Conservation (phyloP, 257 asterid species). For the Gentiana macrophylla region DNA sequence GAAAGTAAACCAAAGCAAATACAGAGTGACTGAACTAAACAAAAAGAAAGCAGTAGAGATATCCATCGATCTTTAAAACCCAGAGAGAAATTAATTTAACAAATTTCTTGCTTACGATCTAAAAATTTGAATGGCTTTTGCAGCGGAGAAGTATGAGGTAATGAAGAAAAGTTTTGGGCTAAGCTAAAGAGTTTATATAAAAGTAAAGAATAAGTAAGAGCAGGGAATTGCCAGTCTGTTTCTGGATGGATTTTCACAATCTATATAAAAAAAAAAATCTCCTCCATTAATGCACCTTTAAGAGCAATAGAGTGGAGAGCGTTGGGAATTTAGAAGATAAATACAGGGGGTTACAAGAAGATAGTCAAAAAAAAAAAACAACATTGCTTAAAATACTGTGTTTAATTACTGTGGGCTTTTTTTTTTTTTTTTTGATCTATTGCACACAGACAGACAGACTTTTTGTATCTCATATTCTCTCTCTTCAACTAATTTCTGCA, state of each 20-base stretch:
- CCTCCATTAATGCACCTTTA: constrained; percentile 53
- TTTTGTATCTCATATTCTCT: constrained; percentile 12
- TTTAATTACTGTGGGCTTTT: too few species aligned
- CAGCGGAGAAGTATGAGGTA: constrained; percentile 3
- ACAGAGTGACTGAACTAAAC: constrained; percentile 55
- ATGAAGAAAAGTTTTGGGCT: constrained; percentile 16
- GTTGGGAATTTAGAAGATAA: constrained; percentile 22
- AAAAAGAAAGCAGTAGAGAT: constrained; percentile 46
- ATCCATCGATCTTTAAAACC: constrained; percentile 31
- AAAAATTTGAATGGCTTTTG: not conserved
- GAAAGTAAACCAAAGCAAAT: constrained; percentile 79
- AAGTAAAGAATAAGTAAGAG: constrained; percentile 17
- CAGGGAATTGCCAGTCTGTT: constrained; percentile 62
- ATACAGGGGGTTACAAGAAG: constrained; percentile 2
- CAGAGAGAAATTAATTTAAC: not conserved
- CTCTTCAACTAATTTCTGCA: constrained; percentile 50
- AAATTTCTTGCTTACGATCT: too few species aligned
- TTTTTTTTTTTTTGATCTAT: too few species aligned
- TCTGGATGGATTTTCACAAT: constrained; percentile 52
- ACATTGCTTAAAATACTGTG: not conserved
- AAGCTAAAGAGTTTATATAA: constrained; percentile 35
- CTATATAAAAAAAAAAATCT: constrained; percentile 25
- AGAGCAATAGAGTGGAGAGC: constrained; percentile 12
- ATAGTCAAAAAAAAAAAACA: constrained; percentile 5
- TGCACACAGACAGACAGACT: too few species aligned